Evolutionary conservation across 805 yeast genomes (phyloP).

Genomic region (Candida peoriensis): DNA sequence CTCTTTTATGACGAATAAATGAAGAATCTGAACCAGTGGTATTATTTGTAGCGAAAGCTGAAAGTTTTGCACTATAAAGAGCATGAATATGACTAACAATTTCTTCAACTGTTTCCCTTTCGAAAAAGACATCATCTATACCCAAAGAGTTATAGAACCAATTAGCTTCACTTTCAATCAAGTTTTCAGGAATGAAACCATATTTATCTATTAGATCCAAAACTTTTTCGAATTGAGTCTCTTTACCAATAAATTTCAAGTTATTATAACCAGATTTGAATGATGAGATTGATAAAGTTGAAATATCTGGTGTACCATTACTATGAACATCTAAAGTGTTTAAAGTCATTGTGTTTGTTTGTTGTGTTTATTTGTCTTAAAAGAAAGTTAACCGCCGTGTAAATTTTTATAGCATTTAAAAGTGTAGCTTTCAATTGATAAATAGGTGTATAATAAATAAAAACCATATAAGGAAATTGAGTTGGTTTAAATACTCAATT

Average conservation of each 20-base stretch:
- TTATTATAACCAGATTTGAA: slow-evolving; percentile 61
- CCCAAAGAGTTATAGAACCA: slow-evolving; percentile 90
- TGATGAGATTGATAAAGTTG: slow-evolving; percentile 37
- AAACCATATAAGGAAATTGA: no score
- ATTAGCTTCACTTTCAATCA: slow-evolving; percentile 79
- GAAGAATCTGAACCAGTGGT: slow-evolving; percentile 26
- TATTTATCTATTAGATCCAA: slow-evolving; percentile 73
- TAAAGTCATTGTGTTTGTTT: no score
- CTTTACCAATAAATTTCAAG: slow-evolving; percentile 73
- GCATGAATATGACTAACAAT: slow-evolving; percentile 84
- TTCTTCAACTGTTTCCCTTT: slow-evolving; percentile 73
- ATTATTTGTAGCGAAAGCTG: slow-evolving; percentile 58
- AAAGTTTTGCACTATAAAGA: slow-evolving; percentile 86
- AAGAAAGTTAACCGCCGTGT: no score
- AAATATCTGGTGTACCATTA: slow-evolving; percentile 32
- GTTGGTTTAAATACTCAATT: no score
- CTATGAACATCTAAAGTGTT: slow-evolving; percentile 1
- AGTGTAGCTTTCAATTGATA: no score
- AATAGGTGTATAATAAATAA: no score
- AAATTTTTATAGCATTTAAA: no score
- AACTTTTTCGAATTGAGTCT: slow-evolving; percentile 74
- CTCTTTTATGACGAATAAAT: slow-evolving; percentile 73
- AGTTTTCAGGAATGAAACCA: slow-evolving; percentile 84
- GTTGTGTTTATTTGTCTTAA: no score
- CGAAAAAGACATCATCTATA: slow-evolving; percentile 88